Conservation (phyloP, 2,329 filamentous ascomycete genomes). For the Neopestalotiopsis sp. region DNA sequence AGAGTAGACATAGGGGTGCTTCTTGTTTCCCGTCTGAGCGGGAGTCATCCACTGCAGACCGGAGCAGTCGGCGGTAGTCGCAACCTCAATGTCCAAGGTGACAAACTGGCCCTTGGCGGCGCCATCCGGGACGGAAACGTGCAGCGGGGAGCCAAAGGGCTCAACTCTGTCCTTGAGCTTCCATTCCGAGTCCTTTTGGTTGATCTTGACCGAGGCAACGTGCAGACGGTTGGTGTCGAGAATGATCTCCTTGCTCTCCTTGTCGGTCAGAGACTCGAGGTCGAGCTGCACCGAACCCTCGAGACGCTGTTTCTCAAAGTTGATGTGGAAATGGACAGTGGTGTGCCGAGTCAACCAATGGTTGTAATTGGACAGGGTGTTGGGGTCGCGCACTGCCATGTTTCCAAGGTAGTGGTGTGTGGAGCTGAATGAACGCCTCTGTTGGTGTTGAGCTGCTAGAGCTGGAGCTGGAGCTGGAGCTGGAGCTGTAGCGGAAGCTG, state of each 20-base stretch:
- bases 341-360: slow-evolving; percentile 86
- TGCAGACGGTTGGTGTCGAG: slow-evolving; percentile 88
- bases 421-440: slow-evolving; percentile 25
- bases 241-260: slow-evolving; percentile 75
- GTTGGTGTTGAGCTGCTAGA: slow-evolving; percentile 14
- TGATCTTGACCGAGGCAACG: slow-evolving; percentile 72
- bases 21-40: slow-evolving; percentile 92
- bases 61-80: slow-evolving; percentile 87
- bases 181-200: slow-evolving; percentile 70
- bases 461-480: not conserved
- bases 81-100: slow-evolving; percentile 68
- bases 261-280: slow-evolving; percentile 77
- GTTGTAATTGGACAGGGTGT: slow-evolving; percentile 90
- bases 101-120: slow-evolving; percentile 57
- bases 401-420: slow-evolving; percentile 21
- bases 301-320: slow-evolving; percentile 81
- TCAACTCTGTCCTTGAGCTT: slow-evolving; percentile 71
- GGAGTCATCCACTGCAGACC: slow-evolving; percentile 95
- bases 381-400: slow-evolving; percentile 71
- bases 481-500: not conserved
- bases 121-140: slow-evolving; percentile 63
- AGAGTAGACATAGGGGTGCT: slow-evolving; percentile 96
- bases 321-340: slow-evolving; percentile 78
- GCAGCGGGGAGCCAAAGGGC: slow-evolving; percentile 76
- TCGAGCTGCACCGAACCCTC: slow-evolving; percentile 77